Evolutionary conservation across 345 rosid species (phyloP).

Genomic region (Gossypium turneri): DNA sequence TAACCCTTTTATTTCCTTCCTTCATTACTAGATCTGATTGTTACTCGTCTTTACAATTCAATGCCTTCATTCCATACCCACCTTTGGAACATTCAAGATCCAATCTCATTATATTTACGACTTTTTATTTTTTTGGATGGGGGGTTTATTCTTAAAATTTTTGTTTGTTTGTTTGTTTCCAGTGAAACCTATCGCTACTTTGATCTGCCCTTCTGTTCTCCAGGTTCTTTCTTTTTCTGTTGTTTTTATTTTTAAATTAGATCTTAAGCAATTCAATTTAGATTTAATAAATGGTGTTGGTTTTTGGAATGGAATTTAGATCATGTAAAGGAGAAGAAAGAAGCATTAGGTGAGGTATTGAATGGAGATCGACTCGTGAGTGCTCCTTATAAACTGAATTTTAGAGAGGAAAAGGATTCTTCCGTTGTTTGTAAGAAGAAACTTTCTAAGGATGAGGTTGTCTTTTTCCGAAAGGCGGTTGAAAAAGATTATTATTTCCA

Average conservation of each 20-base stretch:
- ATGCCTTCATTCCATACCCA: not conserved
- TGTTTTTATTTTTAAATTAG: not conserved
- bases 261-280: not conserved
- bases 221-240: conserved; percentile 35
- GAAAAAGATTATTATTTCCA: conserved; percentile 82
- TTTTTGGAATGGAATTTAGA: conserved; percentile 31
- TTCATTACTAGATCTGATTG: not conserved
- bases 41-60: not conserved
- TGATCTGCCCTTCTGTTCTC: conserved; percentile 73
- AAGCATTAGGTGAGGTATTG: conserved; percentile 87
- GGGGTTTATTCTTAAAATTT: not conserved
- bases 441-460: conserved; percentile 58
- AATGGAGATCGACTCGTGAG: conserved; percentile 85
- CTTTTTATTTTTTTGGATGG: not conserved
- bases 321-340: conserved; percentile 67
- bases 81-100: not conserved
- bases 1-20: conserved; percentile 8
- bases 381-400: conserved; percentile 80
- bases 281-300: not conserved
- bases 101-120: not conserved
- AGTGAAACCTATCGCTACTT: conserved; percentile 87
- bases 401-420: conserved; percentile 62
- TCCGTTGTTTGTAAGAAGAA: conserved; percentile 55
- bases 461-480: conserved; percentile 52
- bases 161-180: conserved; percentile 27